Evolutionary conservation across 2,329 filamentous ascomycete genomes (phyloP).

Genomic region (Graphium sp.): DNA sequence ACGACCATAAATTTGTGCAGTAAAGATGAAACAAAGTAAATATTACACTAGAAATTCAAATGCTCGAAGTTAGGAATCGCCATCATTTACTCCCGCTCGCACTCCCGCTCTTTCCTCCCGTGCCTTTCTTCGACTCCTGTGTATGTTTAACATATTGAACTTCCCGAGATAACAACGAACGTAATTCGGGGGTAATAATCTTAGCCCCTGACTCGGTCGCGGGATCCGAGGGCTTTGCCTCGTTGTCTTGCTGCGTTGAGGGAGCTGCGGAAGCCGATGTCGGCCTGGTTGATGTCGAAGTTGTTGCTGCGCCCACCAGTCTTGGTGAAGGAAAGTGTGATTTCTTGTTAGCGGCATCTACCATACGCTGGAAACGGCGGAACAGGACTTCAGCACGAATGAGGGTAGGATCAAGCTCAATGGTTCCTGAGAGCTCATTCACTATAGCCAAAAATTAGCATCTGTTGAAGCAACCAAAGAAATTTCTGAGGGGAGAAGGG

Average conservation of each 20-base stretch:
- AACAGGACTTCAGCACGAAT: conserved; percentile 82
- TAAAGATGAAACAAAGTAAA: too few relatives aligned
- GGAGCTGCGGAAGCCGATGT: too few relatives aligned
- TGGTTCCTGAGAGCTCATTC: conserved; percentile 86
- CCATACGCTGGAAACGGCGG: conserved; percentile 68
- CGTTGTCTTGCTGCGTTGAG: conserved; percentile 12
- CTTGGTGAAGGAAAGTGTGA: conserved; percentile 63
- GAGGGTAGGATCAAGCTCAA: conserved; percentile 75
- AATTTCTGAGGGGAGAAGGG: background rate
- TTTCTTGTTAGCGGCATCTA: conserved; percentile 91
- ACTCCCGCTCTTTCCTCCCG: too few relatives aligned
- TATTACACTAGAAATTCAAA: too few relatives aligned
- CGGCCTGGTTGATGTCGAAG: too few relatives aligned
- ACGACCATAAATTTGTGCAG: too few relatives aligned
- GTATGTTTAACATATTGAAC: too few relatives aligned
- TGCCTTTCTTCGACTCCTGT: too few relatives aligned
- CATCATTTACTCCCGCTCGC: too few relatives aligned
- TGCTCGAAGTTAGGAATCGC: too few relatives aligned
- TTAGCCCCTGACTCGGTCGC: conserved; percentile 20
- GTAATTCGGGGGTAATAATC: conserved; percentile 39
- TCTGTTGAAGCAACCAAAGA: background rate
- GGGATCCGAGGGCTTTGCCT: conserved; percentile 11
- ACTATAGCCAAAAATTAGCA: conserved; percentile 29
- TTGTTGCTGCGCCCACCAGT: too few relatives aligned
- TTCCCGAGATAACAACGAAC: conserved; percentile 31